Base-by-base conservation (phyloP, 345 rosid species). In the Populus davidiana region DNA sequence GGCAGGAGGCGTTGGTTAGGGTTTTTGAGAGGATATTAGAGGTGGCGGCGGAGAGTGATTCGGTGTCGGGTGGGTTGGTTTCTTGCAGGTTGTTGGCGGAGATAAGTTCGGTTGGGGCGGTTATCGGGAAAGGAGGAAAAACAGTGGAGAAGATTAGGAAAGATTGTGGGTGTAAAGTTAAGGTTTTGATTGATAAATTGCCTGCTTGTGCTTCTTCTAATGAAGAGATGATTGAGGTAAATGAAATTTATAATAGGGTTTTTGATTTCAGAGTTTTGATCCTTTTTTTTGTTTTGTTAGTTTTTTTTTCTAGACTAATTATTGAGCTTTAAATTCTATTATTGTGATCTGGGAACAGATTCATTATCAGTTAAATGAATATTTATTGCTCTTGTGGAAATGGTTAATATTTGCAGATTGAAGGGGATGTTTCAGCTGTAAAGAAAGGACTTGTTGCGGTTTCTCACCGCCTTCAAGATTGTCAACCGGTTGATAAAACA, bases 201-300 rank as follows among this genome's bases (percentile, higher is more conserved):
- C 96, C 95, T 11, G 79, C 85, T 21, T 93, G 97, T 75, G 93
- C 93, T 5, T 78, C 70, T 18, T n/a, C 85, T 29, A 81, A 79
- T n/a, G 97, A 94, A 49, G 97, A 88, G 78, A 83, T 94, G 83
- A 86, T 94, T 27, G 98, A 94, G 97, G 97, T 91, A 85, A 78
- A 39, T 36, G 41, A 31, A 31, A 31, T 69, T 38, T 67, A 0
- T 8, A 75, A 52, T n/a, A 11, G 20, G 66, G 20, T 35, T 27
- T 5, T 17, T 10, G 17, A 29, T 27, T 49, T 49, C 31, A 39
- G 3, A 50, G 35, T 20, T 71, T 71, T 23, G 31, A 39, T 36
- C 8, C 2, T 41, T 4, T 16, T 25, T 44, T 44, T 41, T 39
- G 0, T 2, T 69, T 69, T 56, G 0, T 56, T 56, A 17, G 27